Evolutionary conservation across 176 grass and related monocot species (phyloP), one percentile per base, ranked within the genome.

Genomic region (Hsuehochloa calcarea): DNA sequence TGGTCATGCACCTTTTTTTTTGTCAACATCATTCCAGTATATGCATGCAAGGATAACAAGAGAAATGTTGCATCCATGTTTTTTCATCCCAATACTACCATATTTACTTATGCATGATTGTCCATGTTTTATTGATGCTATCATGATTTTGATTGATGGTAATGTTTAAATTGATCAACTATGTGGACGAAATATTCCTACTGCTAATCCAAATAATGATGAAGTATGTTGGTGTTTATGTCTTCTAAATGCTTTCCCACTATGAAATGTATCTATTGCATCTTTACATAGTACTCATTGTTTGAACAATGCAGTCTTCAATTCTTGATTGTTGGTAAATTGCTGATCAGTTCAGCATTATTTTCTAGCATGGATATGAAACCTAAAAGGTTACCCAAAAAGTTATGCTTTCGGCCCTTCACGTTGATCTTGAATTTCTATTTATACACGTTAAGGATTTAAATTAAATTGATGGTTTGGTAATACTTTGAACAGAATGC

Each of bases 141-240:
- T 41, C n/a, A 22, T 60, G 10, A 20, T 45, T 35, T 79, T 59
- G 7, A 20, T 70, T 40, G 12, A 27, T 72, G 43, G 51, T 55
- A 55, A 26, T 71, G 29, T 52, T 80, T 80, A 27, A 58, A 40
- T 82, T 26, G 75, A 61, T 73, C 69, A 45, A 60, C 7, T n/a
- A 61, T 31, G 10, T 71, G 4, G 43, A 72, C 26, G 8, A 66
- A 80, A 80, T 82, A 72, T 62, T 72, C 22, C 13, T 72, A 47
- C 7, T 73, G 17, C 23, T 34, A 62, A 83, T 50, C 39, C 41
- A 73, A 38, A n/a, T 83, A 83, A 83, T 23, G 19, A 50, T 63
- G 1, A 1, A 3, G 16, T 61, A 29, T 9, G 26, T 70, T 70
- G 19, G 22, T 46, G 11, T 72, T 26, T 5, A 49, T 29, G 44